A percentile compares a stretch with the other conserved stretches of the same genome.
Evolutionary conservation across 768 basidiomycete genomes (phyloP).

Genomic region (Coprinopsis cinerea): DNA sequence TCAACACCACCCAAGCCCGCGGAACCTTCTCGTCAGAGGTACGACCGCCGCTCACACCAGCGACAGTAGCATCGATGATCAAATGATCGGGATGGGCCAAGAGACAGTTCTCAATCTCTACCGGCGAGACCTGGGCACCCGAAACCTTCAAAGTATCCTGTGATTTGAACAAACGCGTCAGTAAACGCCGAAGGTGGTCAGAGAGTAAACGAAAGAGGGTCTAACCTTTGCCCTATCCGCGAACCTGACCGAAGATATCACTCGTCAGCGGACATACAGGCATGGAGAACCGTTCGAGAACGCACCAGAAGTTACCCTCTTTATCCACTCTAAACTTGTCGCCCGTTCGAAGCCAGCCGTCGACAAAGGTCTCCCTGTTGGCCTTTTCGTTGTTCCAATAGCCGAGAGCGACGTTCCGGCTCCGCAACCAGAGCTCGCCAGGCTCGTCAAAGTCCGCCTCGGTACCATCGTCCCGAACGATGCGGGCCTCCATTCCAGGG

Average conservation of each 20-base stretch:
- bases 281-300: constrained; percentile 7
- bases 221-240: constrained; percentile 71
- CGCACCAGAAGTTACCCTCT: constrained; percentile 62
- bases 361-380: constrained; percentile 57
- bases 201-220: background rate
- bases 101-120: constrained; percentile 67
- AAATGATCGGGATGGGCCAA: constrained; percentile 55
- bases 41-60: constrained; percentile 67
- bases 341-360: constrained; percentile 74
- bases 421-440: constrained; percentile 60
- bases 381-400: constrained; percentile 72
- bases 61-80: constrained; percentile 62
- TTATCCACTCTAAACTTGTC: constrained; percentile 61
- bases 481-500: constrained; percentile 60
- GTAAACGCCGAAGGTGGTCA: background rate
- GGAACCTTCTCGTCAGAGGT: constrained; percentile 70
- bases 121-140: constrained; percentile 74
- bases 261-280: constrained; percentile 1
- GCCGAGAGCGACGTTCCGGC: constrained; percentile 52
- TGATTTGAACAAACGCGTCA: background rate
- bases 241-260: constrained; percentile 39
- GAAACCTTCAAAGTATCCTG: constrained; percentile 80
- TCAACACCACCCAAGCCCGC: constrained; percentile 74
- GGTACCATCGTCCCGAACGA: constrained; percentile 52
- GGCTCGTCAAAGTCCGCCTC: constrained; percentile 50